Evolutionary conservation across 768 basidiomycete genomes (phyloP).

Genomic region (Leccinum sublutescens): DNA sequence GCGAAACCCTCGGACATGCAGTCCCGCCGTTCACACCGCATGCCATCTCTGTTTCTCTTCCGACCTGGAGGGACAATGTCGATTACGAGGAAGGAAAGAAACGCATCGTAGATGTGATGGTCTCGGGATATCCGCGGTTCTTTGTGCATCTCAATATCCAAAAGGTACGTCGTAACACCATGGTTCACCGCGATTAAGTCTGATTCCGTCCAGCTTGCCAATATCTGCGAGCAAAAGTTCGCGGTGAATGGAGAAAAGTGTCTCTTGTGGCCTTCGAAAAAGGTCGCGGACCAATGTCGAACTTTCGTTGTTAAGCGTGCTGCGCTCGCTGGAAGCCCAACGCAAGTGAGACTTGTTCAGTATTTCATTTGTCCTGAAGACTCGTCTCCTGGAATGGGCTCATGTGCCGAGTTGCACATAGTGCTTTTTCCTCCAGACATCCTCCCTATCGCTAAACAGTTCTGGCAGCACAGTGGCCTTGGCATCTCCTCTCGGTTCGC

Average conservation of each 20-base stretch:
- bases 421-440: slow-evolving; percentile 67
- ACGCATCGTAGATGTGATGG: slow-evolving; percentile 75
- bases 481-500: slow-evolving; percentile 89
- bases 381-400: slow-evolving; percentile 25
- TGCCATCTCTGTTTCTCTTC: slow-evolving; percentile 93
- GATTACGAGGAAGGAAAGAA: slow-evolving; percentile 89
- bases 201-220: slow-evolving; percentile 58
- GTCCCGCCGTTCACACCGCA: slow-evolving; percentile 75
- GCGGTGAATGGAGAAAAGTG: slow-evolving; percentile 67
- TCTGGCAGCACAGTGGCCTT: slow-evolving; percentile 94
- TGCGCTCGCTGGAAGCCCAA: slow-evolving; percentile 38
- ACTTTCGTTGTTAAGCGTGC: slow-evolving; percentile 63
- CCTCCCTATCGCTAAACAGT: slow-evolving; percentile 74
- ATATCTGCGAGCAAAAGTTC: slow-evolving; percentile 76
- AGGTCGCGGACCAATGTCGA: slow-evolving; percentile 71
- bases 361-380: slow-evolving; percentile 69
- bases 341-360: slow-evolving; percentile 59
- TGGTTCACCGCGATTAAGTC: neutral
- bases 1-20: slow-evolving; percentile 42
- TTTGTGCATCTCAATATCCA: slow-evolving; percentile 85
- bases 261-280: slow-evolving; percentile 75
- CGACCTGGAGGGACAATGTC: slow-evolving; percentile 89
- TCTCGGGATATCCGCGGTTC: slow-evolving; percentile 91
- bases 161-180: slow-evolving; percentile 54
- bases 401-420: slow-evolving; percentile 70